Base-by-base conservation (phyloP, 306 rosid genomes). In the Trifolium dubium region DNA sequence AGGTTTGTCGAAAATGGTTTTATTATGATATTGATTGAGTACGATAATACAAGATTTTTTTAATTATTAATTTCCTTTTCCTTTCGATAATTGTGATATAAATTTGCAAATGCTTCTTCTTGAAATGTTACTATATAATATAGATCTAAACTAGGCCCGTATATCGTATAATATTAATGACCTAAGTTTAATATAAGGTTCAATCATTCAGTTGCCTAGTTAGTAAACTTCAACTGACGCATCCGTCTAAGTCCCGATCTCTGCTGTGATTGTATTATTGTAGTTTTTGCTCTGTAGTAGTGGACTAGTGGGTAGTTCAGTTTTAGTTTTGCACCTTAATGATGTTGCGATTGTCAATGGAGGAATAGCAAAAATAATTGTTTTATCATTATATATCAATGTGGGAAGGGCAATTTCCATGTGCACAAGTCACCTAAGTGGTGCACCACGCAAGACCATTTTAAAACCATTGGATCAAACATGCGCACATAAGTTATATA, bases 1-100 rank as follows among this genome's bases (percentile, higher is more conserved):
- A 93, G 98, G 98, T 93, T 76, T 35, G 93, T 80, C 62, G 59
- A 19, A 59, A 51, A 10, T 56, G 66, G 15, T 53, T 29, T 53
- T 79, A n/a, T 69, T 44, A 30, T 55, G 7, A n/a, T 53, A 23
- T 13, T 78, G 67, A 13, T 13, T 78, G 67, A 30, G 2, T 70
- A 29, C 49, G 76, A 56, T 78, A 18, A 1, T 64, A 17, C 55
- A 72, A 59, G 61, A 5, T 15, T 41, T 64, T 73, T 76, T 63
- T 64, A 2, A 3, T 32, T 44, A 11, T 29, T 37, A 67, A n/a
- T 70, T 50, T 53, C 13, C n/a, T 44, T 64, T 72, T 72, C 6
- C 44, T 64, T 64, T 54, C 23, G 8, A 30, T 72, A 19, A 41
- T 34, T n/a, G 13, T 15, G 37, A 72, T 66, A 59, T 49, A 10